Conservation (phyloP, 2,329 filamentous ascomycete species). For the Colletotrichum nymphaeae region DNA sequence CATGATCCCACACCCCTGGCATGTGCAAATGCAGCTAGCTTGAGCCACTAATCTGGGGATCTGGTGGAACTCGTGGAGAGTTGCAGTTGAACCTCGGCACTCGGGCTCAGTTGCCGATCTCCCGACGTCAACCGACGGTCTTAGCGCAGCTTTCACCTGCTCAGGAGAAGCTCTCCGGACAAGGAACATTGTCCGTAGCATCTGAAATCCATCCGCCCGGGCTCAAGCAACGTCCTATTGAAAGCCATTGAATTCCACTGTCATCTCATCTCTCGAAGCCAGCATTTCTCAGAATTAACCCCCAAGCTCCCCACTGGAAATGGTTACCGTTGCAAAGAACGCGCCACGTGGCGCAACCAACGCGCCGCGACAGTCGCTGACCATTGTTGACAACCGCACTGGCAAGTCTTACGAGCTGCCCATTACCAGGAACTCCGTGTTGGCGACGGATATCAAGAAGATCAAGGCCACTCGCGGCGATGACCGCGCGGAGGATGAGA, state of each 20-base stretch:
- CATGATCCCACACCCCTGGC: slow-evolving; percentile 18
- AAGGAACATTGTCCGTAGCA: neutral
- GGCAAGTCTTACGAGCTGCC: slow-evolving; percentile 60
- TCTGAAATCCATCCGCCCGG: slow-evolving; percentile 17
- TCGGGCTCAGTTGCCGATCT: slow-evolving; percentile 31
- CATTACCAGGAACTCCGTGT: slow-evolving; percentile 61
- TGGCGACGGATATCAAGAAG: slow-evolving; percentile 63
- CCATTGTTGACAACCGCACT: slow-evolving; percentile 62
- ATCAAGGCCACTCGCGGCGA: slow-evolving; percentile 52
- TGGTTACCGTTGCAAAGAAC: slow-evolving; percentile 29
- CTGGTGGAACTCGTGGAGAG: neutral
- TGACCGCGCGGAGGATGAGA: slow-evolving; percentile 58
- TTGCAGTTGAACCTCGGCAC: slow-evolving; percentile 28
- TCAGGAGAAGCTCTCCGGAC: neutral
- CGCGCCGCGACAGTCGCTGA: slow-evolving; percentile 47
- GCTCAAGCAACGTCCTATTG: slow-evolving; percentile 6
- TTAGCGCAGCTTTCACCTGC: slow-evolving; percentile 27
- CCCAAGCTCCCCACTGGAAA: neutral
- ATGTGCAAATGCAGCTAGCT: slow-evolving; percentile 28
- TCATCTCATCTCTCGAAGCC: slow-evolving; percentile 5
- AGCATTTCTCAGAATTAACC: neutral
- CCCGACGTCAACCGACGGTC: slow-evolving; percentile 29
- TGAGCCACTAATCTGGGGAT: slow-evolving; percentile 7
- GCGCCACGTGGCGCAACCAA: slow-evolving; percentile 30
- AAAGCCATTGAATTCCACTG: slow-evolving; percentile 14